phyloP scores from a whole-genome alignment of 2,329 filamentous ascomycete genomes.

The Botrytis paeoniae region DNA sequence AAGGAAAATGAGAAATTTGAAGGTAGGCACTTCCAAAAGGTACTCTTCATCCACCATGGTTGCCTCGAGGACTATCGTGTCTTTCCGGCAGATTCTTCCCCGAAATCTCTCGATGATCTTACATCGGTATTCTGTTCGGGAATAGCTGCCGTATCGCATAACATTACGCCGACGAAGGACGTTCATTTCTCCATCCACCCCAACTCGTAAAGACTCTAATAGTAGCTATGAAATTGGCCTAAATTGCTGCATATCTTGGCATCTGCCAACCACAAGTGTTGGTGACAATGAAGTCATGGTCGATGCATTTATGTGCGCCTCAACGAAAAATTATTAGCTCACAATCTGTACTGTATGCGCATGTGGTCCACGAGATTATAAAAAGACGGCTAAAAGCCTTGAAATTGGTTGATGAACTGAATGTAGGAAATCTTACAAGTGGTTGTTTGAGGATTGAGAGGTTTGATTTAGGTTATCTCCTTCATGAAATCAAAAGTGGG shows the following conservation, averaged over 20 bases:
- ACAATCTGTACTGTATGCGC: not conserved
- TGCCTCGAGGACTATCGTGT: no score
- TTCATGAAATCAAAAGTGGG: not conserved
- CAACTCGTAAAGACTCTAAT: not conserved
- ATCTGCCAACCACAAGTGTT: not conserved
- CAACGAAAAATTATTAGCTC: not conserved
- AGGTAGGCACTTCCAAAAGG: not conserved
- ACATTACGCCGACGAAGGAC: constrained; percentile 2
- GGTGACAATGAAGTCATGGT: not conserved
- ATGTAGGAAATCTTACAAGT: no score
- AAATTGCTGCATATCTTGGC: not conserved
- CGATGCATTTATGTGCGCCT: not conserved
- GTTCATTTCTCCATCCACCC: constrained; percentile 3
- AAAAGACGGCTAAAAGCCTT: not conserved
- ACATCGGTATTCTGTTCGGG: not conserved
- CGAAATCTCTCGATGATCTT: not conserved
- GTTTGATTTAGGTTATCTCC: not conserved
- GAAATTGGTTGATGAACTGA: not conserved
- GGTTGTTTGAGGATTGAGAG: not conserved
- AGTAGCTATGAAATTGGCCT: not conserved
- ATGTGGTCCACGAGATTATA: not conserved
- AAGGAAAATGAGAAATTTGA: not conserved
- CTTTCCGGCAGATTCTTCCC: not conserved
- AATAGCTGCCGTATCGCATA: not conserved
- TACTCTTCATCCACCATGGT: no score